A percentile compares a stretch with the other conserved stretches of the same genome.
Evolutionary conservation across 495 filamentous ascomycete genomes (phyloP).

Genomic region (Hypoxylon fragiforme): DNA sequence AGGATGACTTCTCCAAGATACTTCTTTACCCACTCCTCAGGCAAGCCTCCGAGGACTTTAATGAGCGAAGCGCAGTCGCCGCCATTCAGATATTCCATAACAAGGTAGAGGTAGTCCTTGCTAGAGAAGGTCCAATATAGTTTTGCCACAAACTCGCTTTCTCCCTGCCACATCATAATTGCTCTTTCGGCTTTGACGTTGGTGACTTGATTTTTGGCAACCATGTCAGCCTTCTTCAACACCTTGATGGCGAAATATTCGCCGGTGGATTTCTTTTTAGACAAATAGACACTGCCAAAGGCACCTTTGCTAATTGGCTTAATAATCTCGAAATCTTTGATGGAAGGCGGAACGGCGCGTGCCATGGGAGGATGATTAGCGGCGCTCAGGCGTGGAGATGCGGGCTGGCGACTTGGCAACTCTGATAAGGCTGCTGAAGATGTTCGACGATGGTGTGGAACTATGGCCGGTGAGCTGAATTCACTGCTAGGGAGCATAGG

Average conservation of each 20-base stretch:
- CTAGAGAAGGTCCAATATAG: slow-evolving; percentile 99
- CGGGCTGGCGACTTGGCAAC: slow-evolving; percentile 62
- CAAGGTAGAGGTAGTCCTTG: slow-evolving; percentile 97
- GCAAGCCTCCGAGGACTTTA: slow-evolving; percentile 85
- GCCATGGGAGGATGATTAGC: slow-evolving; percentile 72
- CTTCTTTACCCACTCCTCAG: slow-evolving; percentile 97
- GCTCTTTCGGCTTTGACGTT: slow-evolving; percentile 98
- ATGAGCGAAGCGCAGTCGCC: slow-evolving; percentile 96
- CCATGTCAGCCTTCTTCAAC: slow-evolving; percentile 98
- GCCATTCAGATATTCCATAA: slow-evolving; percentile 99
- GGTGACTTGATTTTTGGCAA: slow-evolving; percentile 98
- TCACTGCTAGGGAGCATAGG: slow-evolving; percentile 82
- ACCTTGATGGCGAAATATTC: slow-evolving; percentile 99
- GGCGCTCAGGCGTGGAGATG: slow-evolving; percentile 76
- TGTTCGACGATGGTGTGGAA: slow-evolving; percentile 81
- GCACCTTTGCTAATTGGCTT: slow-evolving; percentile 99
- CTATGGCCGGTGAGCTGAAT: slow-evolving; percentile 68
- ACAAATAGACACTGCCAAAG: slow-evolving; percentile 95
- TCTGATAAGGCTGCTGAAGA: slow-evolving; percentile 87
- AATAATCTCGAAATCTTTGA: slow-evolving; percentile 99
- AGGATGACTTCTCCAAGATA: slow-evolving; percentile 95
- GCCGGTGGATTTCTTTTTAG: slow-evolving; percentile 97
- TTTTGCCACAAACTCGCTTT: slow-evolving; percentile 98
- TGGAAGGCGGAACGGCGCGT: slow-evolving; percentile 86
- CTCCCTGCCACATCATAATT: slow-evolving; percentile 99